Evolutionary conservation across 306 rosid genomes (phyloP).

Genomic region (Neltuma alba): DNA sequence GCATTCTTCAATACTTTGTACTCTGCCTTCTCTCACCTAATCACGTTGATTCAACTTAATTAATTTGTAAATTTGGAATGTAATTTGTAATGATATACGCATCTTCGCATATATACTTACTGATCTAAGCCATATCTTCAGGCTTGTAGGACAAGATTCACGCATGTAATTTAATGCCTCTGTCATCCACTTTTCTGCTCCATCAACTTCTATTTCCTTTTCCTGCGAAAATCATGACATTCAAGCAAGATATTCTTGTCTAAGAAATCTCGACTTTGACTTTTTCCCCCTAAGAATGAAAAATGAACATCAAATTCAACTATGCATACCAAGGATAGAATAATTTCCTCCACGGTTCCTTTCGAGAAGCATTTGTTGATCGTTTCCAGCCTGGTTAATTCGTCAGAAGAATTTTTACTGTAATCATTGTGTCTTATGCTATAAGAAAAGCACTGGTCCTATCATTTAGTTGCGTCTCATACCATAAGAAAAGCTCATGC

Average conservation of each 20-base stretch:
- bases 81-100: background rate
- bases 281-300: background rate
- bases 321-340: slow-evolving; percentile 22
- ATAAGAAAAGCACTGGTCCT: background rate
- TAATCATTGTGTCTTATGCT: background rate
- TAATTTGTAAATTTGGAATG: background rate
- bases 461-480: too few relatives aligned
- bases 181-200: slow-evolving; percentile 33
- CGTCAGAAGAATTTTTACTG: too few relatives aligned
- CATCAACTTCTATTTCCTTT: slow-evolving; percentile 18
- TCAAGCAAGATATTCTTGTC: background rate
- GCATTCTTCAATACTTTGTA: background rate
- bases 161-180: slow-evolving; percentile 27
- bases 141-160: slow-evolving; percentile 12
- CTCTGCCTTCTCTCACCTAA: background rate
- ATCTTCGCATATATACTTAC: slow-evolving; percentile 16
- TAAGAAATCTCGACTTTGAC: background rate
- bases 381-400: background rate
- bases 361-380: slow-evolving; percentile 4
- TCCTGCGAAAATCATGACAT: slow-evolving; percentile 20
- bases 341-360: background rate
- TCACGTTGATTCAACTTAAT: background rate
- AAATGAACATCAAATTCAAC: background rate
- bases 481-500: background rate
- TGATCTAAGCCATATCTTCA: slow-evolving; percentile 33